Base-by-base conservation (phyloP, 176 grass and related monocot species). In the Juncus effusus region DNA sequence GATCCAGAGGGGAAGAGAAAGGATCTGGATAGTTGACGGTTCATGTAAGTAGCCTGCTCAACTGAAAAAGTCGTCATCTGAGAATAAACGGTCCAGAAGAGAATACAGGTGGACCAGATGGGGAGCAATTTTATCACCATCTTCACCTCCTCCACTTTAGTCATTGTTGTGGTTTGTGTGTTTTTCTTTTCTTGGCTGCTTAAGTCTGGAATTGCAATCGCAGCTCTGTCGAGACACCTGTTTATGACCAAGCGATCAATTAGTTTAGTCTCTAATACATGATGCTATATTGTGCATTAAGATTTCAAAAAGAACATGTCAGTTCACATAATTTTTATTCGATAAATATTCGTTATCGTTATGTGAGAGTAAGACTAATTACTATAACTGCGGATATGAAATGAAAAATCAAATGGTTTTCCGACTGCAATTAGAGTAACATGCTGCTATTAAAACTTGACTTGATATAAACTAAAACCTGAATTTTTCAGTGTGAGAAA, bases 61-160 rank as follows among this genome's bases (percentile, higher is more conserved):
- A 94, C 64, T 2, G 83, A 88, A 78, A 88, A 75, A 0, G 89
- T 87, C 49, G 72, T 80, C 81, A 88, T 94, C 79, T 88, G 85
- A 14, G 78, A 79, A 74, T 84, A 93, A 9, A 88, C 62, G 60
- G 79, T 83, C 62, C 83, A 93, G 71, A 87, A 93, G 10, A 80
- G 77, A 62, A 93, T 82, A 67, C 77, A 81, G 3, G 80, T 87
- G 4, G 83, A 78, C 84, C 89, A 93, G 67, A 93, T 80, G 7
- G 89, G 89, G 4, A 94, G 69, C 42, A 94, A 67, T 36, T 80
- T 84, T 72, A 80, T 13, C 76, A 94, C 78, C 69, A 80, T 81
- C 73, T 94, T 94, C 63, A 94, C 89, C 66, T 94, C 89, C 67
- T 94, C 89, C 15, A 85, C 78, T 72, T 88, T 61, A 16, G 81